Evolutionary conservation across 2,329 filamentous ascomycete species (phyloP).

Genomic region (Mycogone perniciosa): DNA sequence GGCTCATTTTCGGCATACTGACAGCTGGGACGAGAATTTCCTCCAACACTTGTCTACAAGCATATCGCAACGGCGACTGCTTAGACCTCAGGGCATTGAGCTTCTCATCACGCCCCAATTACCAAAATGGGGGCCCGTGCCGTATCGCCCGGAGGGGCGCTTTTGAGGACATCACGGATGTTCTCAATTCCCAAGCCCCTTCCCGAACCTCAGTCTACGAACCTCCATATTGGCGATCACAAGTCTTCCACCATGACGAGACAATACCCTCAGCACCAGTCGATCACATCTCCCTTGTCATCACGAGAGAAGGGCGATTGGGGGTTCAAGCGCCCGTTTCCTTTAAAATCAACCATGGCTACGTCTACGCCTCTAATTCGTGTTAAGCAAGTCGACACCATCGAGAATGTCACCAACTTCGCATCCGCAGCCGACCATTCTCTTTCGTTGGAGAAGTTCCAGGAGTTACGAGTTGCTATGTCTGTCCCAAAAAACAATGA

Average conservation of each 20-base stretch:
- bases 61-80: slow-evolving; percentile 12
- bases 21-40: slow-evolving; percentile 25
- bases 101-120: slow-evolving; percentile 20
- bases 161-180: slow-evolving; percentile 81
- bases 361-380: slow-evolving; percentile 70
- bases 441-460: slow-evolving; percentile 76
- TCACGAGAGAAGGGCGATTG: slow-evolving; percentile 78
- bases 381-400: slow-evolving; percentile 72
- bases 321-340: slow-evolving; percentile 83
- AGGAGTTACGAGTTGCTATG: slow-evolving; percentile 71
- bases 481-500: slow-evolving; percentile 40
- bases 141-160: slow-evolving; percentile 56
- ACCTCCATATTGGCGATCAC: slow-evolving; percentile 27
- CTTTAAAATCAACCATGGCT: slow-evolving; percentile 65
- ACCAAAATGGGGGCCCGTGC: slow-evolving; percentile 28
- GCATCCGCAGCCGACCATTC: slow-evolving; percentile 75
- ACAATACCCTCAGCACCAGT: slow-evolving; percentile 73
- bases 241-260: slow-evolving; percentile 51
- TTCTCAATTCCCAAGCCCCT: slow-evolving; percentile 81
- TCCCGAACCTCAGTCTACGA: slow-evolving; percentile 51
- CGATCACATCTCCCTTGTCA: slow-evolving; percentile 68
- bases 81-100: slow-evolving; percentile 24
- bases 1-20: slow-evolving; percentile 28
- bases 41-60: slow-evolving; percentile 10
- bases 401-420: slow-evolving; percentile 86